phyloP scores from a whole-genome alignment of 2,329 filamentous ascomycete genomes.

The Eutypella sp. region DNA sequence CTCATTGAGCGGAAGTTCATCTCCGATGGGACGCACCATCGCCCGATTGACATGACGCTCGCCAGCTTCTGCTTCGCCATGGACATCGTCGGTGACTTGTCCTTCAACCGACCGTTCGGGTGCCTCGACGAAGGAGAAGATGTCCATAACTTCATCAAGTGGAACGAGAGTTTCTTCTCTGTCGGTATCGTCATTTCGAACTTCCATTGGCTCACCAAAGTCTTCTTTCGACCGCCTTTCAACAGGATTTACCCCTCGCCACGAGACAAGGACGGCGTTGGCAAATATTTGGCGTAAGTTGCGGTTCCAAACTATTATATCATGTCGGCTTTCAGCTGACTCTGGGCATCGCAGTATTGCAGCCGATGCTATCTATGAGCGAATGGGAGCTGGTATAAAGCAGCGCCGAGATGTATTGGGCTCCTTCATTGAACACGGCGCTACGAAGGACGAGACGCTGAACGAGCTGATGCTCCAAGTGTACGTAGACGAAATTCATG shows the following conservation, averaged over 20 bases:
- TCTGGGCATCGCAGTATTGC: constrained; percentile 4
- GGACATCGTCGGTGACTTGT: constrained; percentile 39
- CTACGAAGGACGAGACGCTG: constrained; percentile 12
- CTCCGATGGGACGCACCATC: constrained; percentile 16
- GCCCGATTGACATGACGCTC: constrained; percentile 31
- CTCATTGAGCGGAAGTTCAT: constrained; percentile 34
- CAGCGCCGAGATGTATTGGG: constrained; percentile 4
- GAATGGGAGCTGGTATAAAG: constrained; percentile 1
- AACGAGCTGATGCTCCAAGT: constrained; percentile 14
- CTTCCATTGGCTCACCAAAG: constrained; percentile 17
- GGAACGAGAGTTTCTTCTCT: constrained; percentile 25
- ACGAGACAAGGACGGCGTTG: constrained; percentile 9
- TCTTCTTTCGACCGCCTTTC: constrained; percentile 13
- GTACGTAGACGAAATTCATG: constrained; percentile 3
- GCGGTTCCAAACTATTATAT: not conserved
- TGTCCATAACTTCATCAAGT: constrained; percentile 26
- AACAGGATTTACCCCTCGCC: constrained; percentile 12
- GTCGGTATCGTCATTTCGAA: constrained; percentile 18
- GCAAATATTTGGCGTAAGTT: constrained; percentile 14
- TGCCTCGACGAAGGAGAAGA: constrained; percentile 36
- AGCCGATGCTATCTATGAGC: constrained; percentile 6
- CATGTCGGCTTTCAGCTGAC: not conserved
- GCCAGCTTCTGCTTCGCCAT: constrained; percentile 37
- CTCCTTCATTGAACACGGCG: constrained; percentile 12
- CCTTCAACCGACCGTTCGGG: constrained; percentile 36